Base-by-base conservation (phyloP, 306 rosid species). In the Inga laurina region DNA sequence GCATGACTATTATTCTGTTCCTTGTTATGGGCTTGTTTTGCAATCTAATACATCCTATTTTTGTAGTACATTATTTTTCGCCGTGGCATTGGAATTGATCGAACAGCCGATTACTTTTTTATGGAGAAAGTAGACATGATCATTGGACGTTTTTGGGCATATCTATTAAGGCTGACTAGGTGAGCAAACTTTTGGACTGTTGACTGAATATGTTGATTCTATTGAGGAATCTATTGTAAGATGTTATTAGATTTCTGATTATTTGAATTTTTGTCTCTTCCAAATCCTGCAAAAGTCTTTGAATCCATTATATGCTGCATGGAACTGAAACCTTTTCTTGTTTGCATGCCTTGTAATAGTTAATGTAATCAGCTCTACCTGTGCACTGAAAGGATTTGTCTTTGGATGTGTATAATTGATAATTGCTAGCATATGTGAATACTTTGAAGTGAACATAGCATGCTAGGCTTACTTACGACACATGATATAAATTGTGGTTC, bases 81-180 rank as follows among this genome's bases (percentile, higher is more conserved):
- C 70, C 96, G 98, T 14, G 99, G 98, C 70, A 87, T 91, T 86
- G 99, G 98, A 83, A 57, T 92, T 30, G 98, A 95, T 82, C 77
- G 15, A 86, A 95, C 98, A 2, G 87, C 88, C 2, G 90, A 92
- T 82, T 95, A 74, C 91, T 95, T 95, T 86, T 59, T 91, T 84
- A 85, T 91, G 98, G 96, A 91, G 95, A 93, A 95, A 89, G 88
- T 95, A 69, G 94, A 95, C 86, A 89, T 92, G 88, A 85, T 93
- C 64, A 91, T 95, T 85, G 90, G 86, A 39, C 92, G 91, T 18
- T 82, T 93, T 15, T 95, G 98, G 98, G 79, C 87, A 72, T 90
- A 85, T 87, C 72, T 95, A 70, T 85, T 92, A 84, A 82, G 82
- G 79, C 19, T 75, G 81, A 82, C 92, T 10, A 82, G 93, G 98